Evolutionary conservation across 228 moss, liverwort and hornwort genomes (phyloP).

Genomic region (Sphagnum magellanicum): DNA sequence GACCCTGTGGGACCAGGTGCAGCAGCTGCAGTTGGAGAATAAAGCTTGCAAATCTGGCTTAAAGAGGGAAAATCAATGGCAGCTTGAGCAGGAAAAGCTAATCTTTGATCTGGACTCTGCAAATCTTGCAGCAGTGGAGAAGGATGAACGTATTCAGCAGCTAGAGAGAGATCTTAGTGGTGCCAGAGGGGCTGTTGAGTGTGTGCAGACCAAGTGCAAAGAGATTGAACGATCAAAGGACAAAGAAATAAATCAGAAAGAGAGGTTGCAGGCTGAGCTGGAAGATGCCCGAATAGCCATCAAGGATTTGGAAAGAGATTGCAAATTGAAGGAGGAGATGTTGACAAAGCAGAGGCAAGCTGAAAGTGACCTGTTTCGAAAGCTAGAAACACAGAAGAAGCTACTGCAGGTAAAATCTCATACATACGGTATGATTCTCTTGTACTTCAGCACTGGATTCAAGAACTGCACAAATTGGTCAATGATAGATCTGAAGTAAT

Average conservation of each 20-base stretch:
- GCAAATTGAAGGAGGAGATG: constrained; percentile 14
- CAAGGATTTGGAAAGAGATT: constrained; percentile 13
- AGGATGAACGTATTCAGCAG: constrained; percentile 5
- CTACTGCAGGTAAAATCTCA: constrained; percentile 17
- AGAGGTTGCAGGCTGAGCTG: constrained; percentile 15
- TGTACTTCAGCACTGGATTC: not conserved
- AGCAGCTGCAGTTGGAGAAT: constrained; percentile 10
- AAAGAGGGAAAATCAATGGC: constrained; percentile 12
- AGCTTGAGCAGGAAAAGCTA: constrained; percentile 9
- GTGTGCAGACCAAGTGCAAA: constrained; percentile 11
- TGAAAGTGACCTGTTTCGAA: constrained; percentile 19
- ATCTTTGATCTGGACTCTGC: constrained; percentile 6
- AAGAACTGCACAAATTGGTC: not conserved
- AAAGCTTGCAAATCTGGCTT: not conserved
- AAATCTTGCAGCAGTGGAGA: constrained; percentile 3
- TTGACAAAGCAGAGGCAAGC: constrained; percentile 15
- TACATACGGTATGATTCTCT: not conserved
- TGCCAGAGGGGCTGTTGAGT: constrained; percentile 11
- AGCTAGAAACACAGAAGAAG: constrained; percentile 30
- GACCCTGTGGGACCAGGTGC: constrained; percentile 7
- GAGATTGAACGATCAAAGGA: constrained; percentile 14
- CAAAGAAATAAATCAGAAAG: constrained; percentile 9
- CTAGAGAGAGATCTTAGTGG: constrained; percentile 11
- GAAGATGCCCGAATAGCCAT: constrained; percentile 19
- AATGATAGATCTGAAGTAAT: not conserved